Base-by-base conservation (phyloP, 2,329 filamentous ascomycete species). In the Stachybotrys chartarum region DNA sequence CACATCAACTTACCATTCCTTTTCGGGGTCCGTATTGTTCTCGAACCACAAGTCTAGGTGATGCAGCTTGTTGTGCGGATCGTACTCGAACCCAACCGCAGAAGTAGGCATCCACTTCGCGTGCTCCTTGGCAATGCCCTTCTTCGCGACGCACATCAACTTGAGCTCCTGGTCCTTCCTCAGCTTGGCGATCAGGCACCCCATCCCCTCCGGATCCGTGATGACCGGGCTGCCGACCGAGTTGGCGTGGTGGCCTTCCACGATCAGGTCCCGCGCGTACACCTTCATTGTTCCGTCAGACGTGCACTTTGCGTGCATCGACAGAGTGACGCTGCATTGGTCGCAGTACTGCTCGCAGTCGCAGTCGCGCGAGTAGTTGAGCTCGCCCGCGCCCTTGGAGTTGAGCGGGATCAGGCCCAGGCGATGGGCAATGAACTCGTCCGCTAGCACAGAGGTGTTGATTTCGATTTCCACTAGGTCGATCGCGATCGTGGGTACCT, bases 61-160 rank as follows among this genome's bases (percentile, higher is more conserved):
- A 61, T 87, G 84, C 61, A 99, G 78, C 75, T 96, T 97, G 76
- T 99, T 99, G 72, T 95, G 89, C 58, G 94, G 94, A 70, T 99
- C 94, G 72, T 99, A 99, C 73, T 99, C 94, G 69, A 99, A 99
- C 30, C 91, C 92, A 46, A 99, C 86, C 4, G 94, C 94, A 46
- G 91, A 83, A 42, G 90, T 93, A 2, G 94, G 92, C 66, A 91
- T 89, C 94, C 94, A 99, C 73, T 99, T 99, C 10, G 94, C 90
- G 73, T 99, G 94, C 72, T 99, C 94, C 78, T 99, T 99, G 44
- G 93, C 92, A 61, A 97, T 97, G 1, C 94, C 94, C 80, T 97
- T 97, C 80, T 96, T 97, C 52, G 93, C 94, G 61, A 97, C 88
- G 69, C 93, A 97, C 58, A 84, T 89, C 67, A 99, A 83, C 70